phyloP scores from a whole-genome alignment of 352 stramenopile genomes.

The Blastocystis sp. region DNA sequence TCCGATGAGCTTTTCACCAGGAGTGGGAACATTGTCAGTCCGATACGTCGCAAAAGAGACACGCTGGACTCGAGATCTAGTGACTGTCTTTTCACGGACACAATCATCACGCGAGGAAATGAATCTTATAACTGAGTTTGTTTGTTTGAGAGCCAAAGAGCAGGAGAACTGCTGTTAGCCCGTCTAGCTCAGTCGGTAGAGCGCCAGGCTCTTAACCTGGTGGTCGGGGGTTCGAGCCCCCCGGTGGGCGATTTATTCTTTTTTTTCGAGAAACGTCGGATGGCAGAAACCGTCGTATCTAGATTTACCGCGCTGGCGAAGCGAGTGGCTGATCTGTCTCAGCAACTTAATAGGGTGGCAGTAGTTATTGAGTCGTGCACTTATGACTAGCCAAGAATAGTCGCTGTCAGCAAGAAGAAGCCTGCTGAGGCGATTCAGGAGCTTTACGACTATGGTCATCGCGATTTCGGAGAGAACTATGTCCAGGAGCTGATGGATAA shows the following conservation, averaged over 20 bases:
- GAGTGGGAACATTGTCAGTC: background rate
- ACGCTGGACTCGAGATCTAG: background rate
- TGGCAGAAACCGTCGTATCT: constrained; percentile 57
- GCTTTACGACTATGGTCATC: constrained; percentile 81
- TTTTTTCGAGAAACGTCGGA: background rate
- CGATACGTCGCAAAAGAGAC: background rate
- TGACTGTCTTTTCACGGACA: background rate
- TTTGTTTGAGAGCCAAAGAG: too few relatives aligned
- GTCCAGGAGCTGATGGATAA: constrained; percentile 94
- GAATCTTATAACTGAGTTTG: background rate
- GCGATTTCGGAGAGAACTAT: constrained; percentile 97
- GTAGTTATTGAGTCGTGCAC: background rate
- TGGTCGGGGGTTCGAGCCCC: background rate
- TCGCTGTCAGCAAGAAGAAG: constrained; percentile 90
- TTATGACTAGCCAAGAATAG: constrained; percentile 67
- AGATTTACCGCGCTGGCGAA: constrained; percentile 48
- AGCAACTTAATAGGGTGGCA: constrained; percentile 9
- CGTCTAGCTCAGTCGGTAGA: background rate
- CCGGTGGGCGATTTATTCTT: background rate
- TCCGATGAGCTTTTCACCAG: background rate
- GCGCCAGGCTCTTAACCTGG: background rate
- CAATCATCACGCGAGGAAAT: background rate
- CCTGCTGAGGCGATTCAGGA: constrained; percentile 77
- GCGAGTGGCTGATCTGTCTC: constrained; percentile 25
- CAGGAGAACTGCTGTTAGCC: background rate